Percentiles rank a stretch among this genome's conserved stretches.
Evolutionary conservation across 1,284 basidiomycete genomes (phyloP).

Genomic region (Heterobasidion occidentale): DNA sequence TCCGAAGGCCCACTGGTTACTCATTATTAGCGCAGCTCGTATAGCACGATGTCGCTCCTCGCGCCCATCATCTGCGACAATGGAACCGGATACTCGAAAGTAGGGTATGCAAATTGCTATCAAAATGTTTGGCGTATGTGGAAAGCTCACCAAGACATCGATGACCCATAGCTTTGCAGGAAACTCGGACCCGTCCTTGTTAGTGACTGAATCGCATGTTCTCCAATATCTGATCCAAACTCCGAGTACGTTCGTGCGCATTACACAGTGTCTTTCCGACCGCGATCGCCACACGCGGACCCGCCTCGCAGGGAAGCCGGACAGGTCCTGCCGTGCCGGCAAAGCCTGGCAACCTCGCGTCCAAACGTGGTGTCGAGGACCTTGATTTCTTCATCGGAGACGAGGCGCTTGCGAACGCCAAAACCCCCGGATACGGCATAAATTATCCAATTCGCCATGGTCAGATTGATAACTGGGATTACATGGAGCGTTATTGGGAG

Average conservation of each 20-base stretch:
- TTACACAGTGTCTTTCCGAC: slow-evolving; percentile 80
- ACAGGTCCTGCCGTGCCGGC: slow-evolving; percentile 66
- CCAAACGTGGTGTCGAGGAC: slow-evolving; percentile 97
- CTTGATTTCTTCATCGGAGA: slow-evolving; percentile 99
- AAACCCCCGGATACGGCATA: slow-evolving; percentile 85
- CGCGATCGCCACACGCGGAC: slow-evolving; percentile 85
- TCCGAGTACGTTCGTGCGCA: not conserved
- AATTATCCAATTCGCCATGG: slow-evolving; percentile 98
- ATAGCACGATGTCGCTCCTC: slow-evolving; percentile 60
- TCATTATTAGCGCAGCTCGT: not conserved
- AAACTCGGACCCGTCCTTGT: slow-evolving; percentile 98
- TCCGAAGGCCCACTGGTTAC: no score
- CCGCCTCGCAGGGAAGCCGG: slow-evolving; percentile 53
- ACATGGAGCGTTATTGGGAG: slow-evolving; percentile 99
- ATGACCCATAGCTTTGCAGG: slow-evolving; percentile 77
- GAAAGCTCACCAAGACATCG: not conserved
- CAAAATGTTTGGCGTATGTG: not conserved
- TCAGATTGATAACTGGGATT: slow-evolving; percentile 99
- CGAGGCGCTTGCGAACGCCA: slow-evolving; percentile 92
- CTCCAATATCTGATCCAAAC: not conserved
- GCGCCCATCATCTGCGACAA: slow-evolving; percentile 95
- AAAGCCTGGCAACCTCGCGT: slow-evolving; percentile 90
- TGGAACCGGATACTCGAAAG: slow-evolving; percentile 96
- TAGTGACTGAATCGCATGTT: slow-evolving; percentile 24
- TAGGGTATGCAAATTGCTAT: slow-evolving; percentile 62